Evolutionary conservation across 1,139 yeast genomes (phyloP).

Genomic region (Scheffersomyces illinoinensis): DNA sequence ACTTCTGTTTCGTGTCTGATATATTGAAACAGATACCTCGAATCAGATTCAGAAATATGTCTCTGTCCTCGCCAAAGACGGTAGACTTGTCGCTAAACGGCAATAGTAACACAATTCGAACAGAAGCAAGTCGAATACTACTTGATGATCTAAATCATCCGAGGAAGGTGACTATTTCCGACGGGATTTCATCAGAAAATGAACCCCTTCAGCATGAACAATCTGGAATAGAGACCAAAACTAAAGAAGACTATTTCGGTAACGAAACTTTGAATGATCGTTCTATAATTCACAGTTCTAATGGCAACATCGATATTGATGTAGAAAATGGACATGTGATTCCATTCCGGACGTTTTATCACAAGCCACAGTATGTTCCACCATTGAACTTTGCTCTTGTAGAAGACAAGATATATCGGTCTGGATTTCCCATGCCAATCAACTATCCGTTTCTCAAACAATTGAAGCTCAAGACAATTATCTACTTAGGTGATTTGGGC

Average conservation of each 20-base stretch:
- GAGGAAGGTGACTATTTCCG: background rate
- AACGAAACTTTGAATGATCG: background rate
- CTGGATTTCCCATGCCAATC: constrained; percentile 90
- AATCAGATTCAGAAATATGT: background rate
- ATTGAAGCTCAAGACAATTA: constrained; percentile 71
- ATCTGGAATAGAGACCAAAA: background rate
- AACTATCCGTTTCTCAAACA: constrained; percentile 78
- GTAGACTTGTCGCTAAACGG: background rate
- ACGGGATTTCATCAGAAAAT: background rate
- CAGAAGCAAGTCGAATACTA: background rate
- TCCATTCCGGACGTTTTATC: constrained; percentile 4
- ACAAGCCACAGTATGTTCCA: constrained; percentile 56
- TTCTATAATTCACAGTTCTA: background rate
- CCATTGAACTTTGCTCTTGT: constrained; percentile 90
- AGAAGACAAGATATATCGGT: constrained; percentile 82
- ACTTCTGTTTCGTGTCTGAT: background rate
- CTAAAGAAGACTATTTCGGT: background rate
- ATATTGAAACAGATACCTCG: background rate
- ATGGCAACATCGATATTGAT: background rate
- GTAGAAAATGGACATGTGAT: background rate
- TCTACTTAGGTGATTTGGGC: constrained; percentile 75
- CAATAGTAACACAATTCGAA: background rate
- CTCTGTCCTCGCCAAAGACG: background rate
- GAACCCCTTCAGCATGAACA: background rate
- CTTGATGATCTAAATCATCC: background rate